Evolutionary conservation across 169 alveolate species (phyloP), one percentile per base, ranked within the genome.

Genomic region (Condylostoma magnum): DNA sequence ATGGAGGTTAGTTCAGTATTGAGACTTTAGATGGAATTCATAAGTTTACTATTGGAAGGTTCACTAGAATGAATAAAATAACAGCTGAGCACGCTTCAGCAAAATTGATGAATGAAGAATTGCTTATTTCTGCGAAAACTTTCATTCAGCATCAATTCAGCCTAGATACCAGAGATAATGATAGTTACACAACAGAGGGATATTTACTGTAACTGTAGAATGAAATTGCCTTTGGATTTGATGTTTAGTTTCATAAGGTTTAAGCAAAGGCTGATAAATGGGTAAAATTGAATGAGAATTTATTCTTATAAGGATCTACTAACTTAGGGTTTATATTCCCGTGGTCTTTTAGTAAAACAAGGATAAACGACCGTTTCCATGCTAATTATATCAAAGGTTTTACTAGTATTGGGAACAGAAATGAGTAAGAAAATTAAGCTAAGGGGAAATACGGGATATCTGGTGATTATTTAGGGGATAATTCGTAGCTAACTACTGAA

Each of bases 191-290:
- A 18, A 63, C 47, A n/a, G n/a, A 20, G 20, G 73, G 73, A 25
- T 6, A 6, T 27, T 6, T 12, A n/a, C 15, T 46, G 25, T 20
- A 20, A 0, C 31, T 44, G 0, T 18, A 25, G 3, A 63, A 63
- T 44, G 73, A 63, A 28, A 43, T 63, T 22, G 73, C 73, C 15
- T 63, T 12, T 5, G 57, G 73, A 25, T 36, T 28, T 8, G 73
- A 63, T n/a, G 25, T 15, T 6, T 22, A 25, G 6, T 63, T 41
- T 22, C 73, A 63, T 22, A 63, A 63, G 33, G 6, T 63, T 0
- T 54, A 63, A 10, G 27, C 46, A 20, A 63, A 44, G 31, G 3
- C 46, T n/a, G 4, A 22, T n/a, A 38, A 44, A 5, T 63, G 27
- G 27, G 38, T 63, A n/a, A 28, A 41, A 10, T 18, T 63, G 10